Evolutionary conservation across 345 rosid genomes (phyloP), one percentile per base, ranked within the genome.

Genomic region (Populus ilicifolia): DNA sequence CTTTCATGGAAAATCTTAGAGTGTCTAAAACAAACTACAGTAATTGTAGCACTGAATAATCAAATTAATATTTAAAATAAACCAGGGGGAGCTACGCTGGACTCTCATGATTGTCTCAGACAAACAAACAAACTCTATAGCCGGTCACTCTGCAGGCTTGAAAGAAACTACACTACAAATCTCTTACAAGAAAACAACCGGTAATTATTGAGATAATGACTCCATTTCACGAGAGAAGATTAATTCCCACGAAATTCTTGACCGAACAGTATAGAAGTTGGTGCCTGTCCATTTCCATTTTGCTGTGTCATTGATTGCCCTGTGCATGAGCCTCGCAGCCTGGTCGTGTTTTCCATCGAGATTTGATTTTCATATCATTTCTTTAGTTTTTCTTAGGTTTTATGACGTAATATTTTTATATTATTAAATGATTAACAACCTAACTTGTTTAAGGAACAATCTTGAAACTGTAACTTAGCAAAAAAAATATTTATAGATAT

Each of bases 131-230:
- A 83, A 72, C 85, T 50, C 72, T 18, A 35, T 0, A 63, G 43
- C 67, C 74, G 56, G 52, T 84, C 80, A 67, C 73, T 64, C 82
- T 75, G 83, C 83, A 61, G 86, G 87, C 75, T 70, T 27, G 75
- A 80, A 44, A 73, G 21, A 75, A 80, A 61, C 73, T 43, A 10
- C 74, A 48, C 46, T 20, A 18, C 29, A 16, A 10, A 27, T 35
- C 50, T 69, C 62, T 69, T 1, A 52, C 30, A 23, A 33, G 46
- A 66, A 38, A 48, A 62, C 29, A 29, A 69, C 25, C 20, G 76
- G 77, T 78, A 71, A 82, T 82, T 78, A 78, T 67, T 52, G 82
- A 74, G 85, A 77, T 65, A 29, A 75, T 69, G 73, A 69, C 73
- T 30, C 62, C 84, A 80, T 67, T 83, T 78, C 73, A 81, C 84